phyloP scores from a whole-genome alignment of 352 stramenopile genomes.

The Plasmopara muralis region DNA sequence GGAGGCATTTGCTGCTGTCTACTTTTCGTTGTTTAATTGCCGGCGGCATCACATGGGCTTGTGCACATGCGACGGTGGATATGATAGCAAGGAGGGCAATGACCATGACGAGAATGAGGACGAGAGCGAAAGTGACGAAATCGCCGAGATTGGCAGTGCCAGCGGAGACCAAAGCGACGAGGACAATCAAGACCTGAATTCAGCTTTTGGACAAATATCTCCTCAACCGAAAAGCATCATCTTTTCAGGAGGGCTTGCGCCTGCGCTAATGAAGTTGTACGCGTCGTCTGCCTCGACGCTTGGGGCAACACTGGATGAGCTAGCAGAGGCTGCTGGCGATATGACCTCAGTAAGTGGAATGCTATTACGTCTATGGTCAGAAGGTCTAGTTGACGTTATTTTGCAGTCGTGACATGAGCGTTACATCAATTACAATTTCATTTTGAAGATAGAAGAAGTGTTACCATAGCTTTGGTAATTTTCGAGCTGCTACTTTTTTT shows the following conservation, averaged over 20 bases:
- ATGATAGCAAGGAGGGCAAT: conserved; percentile 23
- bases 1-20: conserved; percentile 56
- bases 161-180: conserved; percentile 29
- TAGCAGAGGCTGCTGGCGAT: conserved; percentile 34
- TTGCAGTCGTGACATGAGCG: conserved; percentile 12
- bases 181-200: conserved; percentile 26
- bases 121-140: conserved; percentile 20
- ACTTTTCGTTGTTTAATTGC: conserved; percentile 74
- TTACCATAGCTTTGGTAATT: conserved; percentile 9
- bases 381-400: conserved; percentile 46
- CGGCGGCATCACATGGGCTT: conserved; percentile 76
- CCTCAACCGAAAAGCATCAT: conserved; percentile 46
- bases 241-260: conserved; percentile 55
- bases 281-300: conserved; percentile 19
- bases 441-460: neutral
- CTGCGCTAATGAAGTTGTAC: conserved; percentile 71
- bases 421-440: neutral
- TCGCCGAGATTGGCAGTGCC: conserved; percentile 14
- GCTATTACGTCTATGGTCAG: conserved; percentile 74
- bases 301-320: conserved; percentile 32
- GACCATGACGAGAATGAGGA: conserved; percentile 22
- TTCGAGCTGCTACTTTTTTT: conserved; percentile 8
- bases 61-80: conserved; percentile 49
- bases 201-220: conserved; percentile 30
- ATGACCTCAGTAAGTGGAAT: conserved; percentile 70